Base-by-base conservation (phyloP, 345 rosid species). In the Kernera saxatilis region DNA sequence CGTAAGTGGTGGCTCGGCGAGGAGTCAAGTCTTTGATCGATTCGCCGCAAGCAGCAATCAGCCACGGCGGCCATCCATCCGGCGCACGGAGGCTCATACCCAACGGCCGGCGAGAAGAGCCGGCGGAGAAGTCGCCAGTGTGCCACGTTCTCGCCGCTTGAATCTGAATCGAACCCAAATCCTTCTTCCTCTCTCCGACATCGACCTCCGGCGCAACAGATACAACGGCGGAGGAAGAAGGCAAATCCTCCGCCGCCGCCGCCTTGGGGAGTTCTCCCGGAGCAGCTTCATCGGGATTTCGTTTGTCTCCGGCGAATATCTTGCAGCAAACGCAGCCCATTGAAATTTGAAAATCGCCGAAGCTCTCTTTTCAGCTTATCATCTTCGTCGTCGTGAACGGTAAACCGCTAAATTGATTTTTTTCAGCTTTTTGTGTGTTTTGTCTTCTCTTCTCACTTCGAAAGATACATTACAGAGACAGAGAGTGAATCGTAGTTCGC, bases 1-100 rank as follows among this genome's bases (percentile, higher is more conserved):
- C 92, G 37, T 85, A 92, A 5, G 96, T 79, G 75, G 75, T 88
- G 11, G 98, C 92, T 19, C 88, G 82, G 25, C 98, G 89, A 8
- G 98, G 96, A 1, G 87, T 83, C 86, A 90, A 86, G 52, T 85
- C 96, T 43, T 78, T 76, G 60, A 89, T 86, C 22, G 89, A 86
- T 3, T 89, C 92, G 3, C 98, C 93, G 26, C 87, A 88, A 56
- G 87, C 93, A 8, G 84, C 85, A 71, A 89, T 69, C 8, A 92
- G 74, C 98, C 98, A 92, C 44, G 93, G 77, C 1, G 96, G 96
- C 98, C 98, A 92, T 4, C 85, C 89, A 3, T 82, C 85, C 65
- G 84, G 82, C 5, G 56, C 51, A 22, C 77, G 59, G 46, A 71
- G 62, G 17, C 67, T 40, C 70, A 40, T 61, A 19, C 80, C 77